Conservation (phyloP, 306 rosid species). For the Potentilla sterilis region DNA sequence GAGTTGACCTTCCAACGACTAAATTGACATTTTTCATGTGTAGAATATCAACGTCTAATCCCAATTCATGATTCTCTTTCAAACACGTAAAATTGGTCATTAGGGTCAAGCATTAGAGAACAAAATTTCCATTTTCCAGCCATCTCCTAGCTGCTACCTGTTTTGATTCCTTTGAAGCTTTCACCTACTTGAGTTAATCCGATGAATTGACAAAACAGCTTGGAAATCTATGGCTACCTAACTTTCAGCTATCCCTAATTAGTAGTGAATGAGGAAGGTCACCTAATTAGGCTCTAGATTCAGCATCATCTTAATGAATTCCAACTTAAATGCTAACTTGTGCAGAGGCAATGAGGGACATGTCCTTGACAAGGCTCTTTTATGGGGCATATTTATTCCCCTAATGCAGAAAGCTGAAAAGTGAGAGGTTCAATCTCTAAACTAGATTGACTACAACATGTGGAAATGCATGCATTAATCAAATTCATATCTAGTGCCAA, state of each 20-base stretch:
- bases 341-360: not conserved
- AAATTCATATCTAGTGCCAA: not conserved
- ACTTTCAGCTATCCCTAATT: slow-evolving; percentile 13
- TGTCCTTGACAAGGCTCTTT: not conserved
- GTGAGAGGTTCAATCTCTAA: not conserved
- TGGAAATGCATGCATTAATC: not conserved
- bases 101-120: slow-evolving; percentile 15
- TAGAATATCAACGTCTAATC: slow-evolving; percentile 17
- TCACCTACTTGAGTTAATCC: slow-evolving; percentile 8
- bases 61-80: not conserved
- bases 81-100: not conserved
- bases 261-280: not conserved
- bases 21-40: slow-evolving; percentile 10
- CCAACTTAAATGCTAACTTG: not conserved
- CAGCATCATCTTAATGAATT: not conserved
- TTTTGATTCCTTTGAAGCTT: slow-evolving; percentile 2
- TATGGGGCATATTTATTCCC: not conserved
- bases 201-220: slow-evolving; percentile 6
- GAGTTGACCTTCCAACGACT: slow-evolving; percentile 46
- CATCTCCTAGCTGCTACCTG: not conserved
- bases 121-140: not conserved
- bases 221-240: slow-evolving; percentile 11
- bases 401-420: not conserved
- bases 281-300: not conserved
- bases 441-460: not conserved